Evolutionary conservation across 139 green algal species (phyloP).

Genomic region (Chlamydomonas applanata): DNA sequence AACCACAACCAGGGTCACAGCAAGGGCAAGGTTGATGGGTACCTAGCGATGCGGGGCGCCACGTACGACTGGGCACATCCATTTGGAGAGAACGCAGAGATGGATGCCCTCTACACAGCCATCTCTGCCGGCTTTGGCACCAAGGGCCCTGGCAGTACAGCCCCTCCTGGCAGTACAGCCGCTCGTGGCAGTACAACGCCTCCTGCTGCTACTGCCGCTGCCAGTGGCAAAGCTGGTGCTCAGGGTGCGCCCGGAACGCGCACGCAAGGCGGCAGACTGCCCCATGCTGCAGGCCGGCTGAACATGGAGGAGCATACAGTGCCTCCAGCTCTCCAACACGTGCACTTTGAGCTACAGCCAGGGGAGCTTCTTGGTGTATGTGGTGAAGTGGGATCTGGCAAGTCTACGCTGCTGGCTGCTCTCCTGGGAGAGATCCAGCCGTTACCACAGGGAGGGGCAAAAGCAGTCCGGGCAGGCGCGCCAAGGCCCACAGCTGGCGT

Average conservation of each 20-base stretch:
- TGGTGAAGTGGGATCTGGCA: conserved; percentile 54
- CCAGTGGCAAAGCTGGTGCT: too few relatives aligned
- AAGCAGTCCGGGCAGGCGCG: neutral
- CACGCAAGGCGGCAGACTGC: too few relatives aligned
- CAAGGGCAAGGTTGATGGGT: conserved; percentile 15
- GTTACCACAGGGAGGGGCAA: neutral
- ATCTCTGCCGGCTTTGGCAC: too few relatives aligned
- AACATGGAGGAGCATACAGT: too few relatives aligned
- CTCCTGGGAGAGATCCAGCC: conserved; percentile 75
- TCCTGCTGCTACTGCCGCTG: too few relatives aligned
- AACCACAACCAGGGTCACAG: too few relatives aligned
- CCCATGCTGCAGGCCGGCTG: too few relatives aligned
- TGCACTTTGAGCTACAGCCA: conserved; percentile 33
- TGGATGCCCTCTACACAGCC: too few relatives aligned
- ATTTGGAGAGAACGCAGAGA: conserved; percentile 4
- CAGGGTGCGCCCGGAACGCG: too few relatives aligned
- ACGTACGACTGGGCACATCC: conserved; percentile 61
- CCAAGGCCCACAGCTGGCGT: neutral
- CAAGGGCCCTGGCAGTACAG: too few relatives aligned
- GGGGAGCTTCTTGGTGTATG: conserved; percentile 68
- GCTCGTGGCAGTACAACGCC: too few relatives aligned
- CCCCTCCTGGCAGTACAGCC: too few relatives aligned
- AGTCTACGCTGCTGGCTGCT: conserved; percentile 65
- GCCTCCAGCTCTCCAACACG: conserved; percentile 21
- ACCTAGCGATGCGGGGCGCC: conserved; percentile 41